phyloP scores from a whole-genome alignment of 805 yeast species.

The Suhomyces sp. region DNA sequence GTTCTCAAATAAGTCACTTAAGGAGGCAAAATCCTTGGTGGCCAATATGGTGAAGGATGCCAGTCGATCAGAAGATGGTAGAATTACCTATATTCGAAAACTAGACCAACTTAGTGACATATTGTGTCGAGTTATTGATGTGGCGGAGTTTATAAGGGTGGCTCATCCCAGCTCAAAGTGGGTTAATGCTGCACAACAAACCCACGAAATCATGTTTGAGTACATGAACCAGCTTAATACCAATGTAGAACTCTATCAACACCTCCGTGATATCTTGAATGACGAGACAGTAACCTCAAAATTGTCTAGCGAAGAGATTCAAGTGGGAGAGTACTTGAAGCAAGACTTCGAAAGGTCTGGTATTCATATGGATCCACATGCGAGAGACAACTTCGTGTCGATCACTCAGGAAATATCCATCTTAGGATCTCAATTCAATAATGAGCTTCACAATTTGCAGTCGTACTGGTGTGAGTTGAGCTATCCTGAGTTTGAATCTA shows the following conservation, averaged over 20 bases:
- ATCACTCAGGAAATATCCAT: conserved; percentile 78
- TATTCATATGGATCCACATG: conserved; percentile 66
- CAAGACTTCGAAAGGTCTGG: conserved; percentile 92
- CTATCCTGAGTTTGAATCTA: conserved; percentile 26
- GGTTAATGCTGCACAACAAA: conserved; percentile 76
- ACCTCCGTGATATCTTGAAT: conserved; percentile 54
- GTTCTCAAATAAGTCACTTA: conserved; percentile 65
- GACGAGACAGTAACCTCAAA: conserved; percentile 26
- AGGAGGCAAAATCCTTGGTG: conserved; percentile 61
- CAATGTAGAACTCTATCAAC: conserved; percentile 63
- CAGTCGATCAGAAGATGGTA: conserved; percentile 41
- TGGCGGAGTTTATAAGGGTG: conserved; percentile 88
- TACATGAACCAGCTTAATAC: conserved; percentile 93
- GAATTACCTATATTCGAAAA: conserved; percentile 50
- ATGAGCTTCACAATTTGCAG: conserved; percentile 39
- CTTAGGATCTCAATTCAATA: conserved; percentile 73
- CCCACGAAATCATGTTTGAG: conserved; percentile 86
- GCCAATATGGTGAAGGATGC: conserved; percentile 46
- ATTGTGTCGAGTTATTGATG: conserved; percentile 87
- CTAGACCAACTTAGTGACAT: conserved; percentile 85
- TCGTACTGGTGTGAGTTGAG: conserved; percentile 37
- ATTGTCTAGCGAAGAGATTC: conserved; percentile 70
- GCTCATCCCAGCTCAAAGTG: conserved; percentile 76
- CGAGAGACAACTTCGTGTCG: conserved; percentile 68
- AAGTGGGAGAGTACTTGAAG: conserved; percentile 76